Evolutionary conservation across 2,329 filamentous ascomycete species (phyloP), one percentile per base, ranked within the genome.

Genomic region (Thielaviopsis musarum): DNA sequence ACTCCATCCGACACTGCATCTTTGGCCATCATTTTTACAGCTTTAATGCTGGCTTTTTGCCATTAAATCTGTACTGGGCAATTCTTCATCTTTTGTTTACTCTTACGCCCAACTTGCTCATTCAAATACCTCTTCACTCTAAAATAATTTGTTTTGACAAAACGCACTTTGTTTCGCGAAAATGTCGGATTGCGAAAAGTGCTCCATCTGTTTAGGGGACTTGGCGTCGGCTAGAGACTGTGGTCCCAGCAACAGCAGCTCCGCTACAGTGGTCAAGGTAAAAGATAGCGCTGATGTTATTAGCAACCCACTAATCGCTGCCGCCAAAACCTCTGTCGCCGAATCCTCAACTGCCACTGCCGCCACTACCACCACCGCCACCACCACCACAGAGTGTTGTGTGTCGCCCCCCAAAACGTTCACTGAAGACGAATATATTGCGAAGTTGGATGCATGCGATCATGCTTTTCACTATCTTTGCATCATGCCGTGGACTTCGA

Each of bases 381-480:
- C 30, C 30, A 6, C 13, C 13, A 17, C 38, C 10, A n/a, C 38
- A 17, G 38, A 15, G 2, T 45, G 15, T 13, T 45, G 38, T n/a
- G 38, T 10, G 15, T n/a, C 15, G 38, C 13, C 38, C 10, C 13
- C 38, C 38, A 45, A 7, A 15, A n/a, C 5, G 1, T 45, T 7
- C 45, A 30, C 56, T 30, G 55, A 64, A 62, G 62, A 67, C 58
- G 65, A 69, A 56, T 67, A 71, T 34, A 58, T 61, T 62, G 81
- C 82, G 49, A 72, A 78, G 59, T 79, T 85, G 56, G 76, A 83
- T 62, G 85, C 89, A 54, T 98, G 93, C 72, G 87, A 88, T 61
- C 94, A 98, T 75, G 81, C 91, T 66, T 77, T 98, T 66, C 93
- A 98, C 74, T 85, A 98, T 74, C 83, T 86, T 57, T 98, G 93